These are phyloP conservation scores for Hymenoscyphus albidus DNA, from an alignment of 2,329 filamentous ascomycete genomes.

Conservation along the genomic window DNA sequence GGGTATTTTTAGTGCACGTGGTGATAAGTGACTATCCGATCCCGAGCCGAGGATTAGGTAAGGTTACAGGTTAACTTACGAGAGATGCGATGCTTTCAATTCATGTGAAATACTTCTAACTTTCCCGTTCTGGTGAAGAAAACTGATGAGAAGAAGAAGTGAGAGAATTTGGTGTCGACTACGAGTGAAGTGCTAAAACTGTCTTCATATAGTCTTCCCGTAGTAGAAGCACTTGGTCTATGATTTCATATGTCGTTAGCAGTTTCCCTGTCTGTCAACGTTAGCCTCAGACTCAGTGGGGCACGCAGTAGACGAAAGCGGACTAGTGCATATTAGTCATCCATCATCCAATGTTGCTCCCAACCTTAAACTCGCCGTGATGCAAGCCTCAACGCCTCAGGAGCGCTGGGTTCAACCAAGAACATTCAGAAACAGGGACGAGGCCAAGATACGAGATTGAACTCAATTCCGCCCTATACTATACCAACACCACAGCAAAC, in stretches of 20 bases:
- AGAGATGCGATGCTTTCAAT: neutral
- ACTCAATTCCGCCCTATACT: neutral
- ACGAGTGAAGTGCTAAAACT: neutral
- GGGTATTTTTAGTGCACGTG: conserved; percentile 9
- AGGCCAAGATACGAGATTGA: neutral
- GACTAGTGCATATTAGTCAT: neutral
- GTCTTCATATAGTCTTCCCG: too few relatives aligned
- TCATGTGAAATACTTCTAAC: neutral
- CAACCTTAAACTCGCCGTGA: neutral
- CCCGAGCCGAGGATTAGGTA: neutral
- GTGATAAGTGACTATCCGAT: conserved; percentile 9
- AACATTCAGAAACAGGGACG: neutral
- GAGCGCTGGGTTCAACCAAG: neutral
- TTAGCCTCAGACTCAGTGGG: neutral
- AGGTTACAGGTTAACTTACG: neutral
- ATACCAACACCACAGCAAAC: neutral
- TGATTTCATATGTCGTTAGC: neutral
- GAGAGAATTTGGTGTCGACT: neutral
- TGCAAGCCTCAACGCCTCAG: conserved; percentile 1
- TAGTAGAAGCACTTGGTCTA: too few relatives aligned
- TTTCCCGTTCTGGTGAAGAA: too few relatives aligned
- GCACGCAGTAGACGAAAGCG: neutral
- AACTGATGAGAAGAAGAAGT: neutral
- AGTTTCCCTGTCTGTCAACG: neutral
- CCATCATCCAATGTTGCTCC: neutral